Base-by-base conservation (phyloP, 768 basidiomycete genomes). In the Baorangia bicolor region DNA sequence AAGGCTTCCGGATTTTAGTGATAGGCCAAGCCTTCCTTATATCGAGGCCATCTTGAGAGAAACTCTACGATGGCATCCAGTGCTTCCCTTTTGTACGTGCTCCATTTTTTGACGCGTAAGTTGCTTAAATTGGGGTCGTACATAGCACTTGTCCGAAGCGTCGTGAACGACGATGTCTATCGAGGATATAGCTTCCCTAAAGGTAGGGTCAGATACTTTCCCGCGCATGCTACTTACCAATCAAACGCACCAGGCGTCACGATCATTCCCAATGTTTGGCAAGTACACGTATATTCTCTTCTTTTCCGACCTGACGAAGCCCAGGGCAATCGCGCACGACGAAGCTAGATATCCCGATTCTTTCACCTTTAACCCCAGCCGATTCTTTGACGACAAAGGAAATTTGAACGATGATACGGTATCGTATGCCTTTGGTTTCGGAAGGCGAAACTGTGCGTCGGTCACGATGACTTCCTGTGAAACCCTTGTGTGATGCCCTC, bases 321-420 rank as follows among this genome's bases (percentile, higher is more conserved):
- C 1, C 30, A 57, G 56, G 56, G 56, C 51, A 33, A 34, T 57
- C 21, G 39, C 27, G 18, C 56, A 57, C 45, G 51, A 57, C 27
- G 56, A 53, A 42, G 34, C 28, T 21, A 47, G 34, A 42, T 57
- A 57, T 42, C 40, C 38, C 3, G 39, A 57, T 42, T 31, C 56
- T 28, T 41, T 10, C 27, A 10, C 14, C 11, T 57, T 53, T 14
- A 48, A 57, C 30, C 56, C 56, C 9, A 20, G 21, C 28, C 51
- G 56, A n/a, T 57, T 57, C 37, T 57, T 57, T 28, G 34, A 57
- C 33, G 45, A 56, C 21, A 18, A 57, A 31, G 56, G 56, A 18
- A 47, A 42, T 2, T 23, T 57, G 51, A 53, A 57, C 31, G 33
- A 53, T 9, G 56, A 57, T 31, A 57, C 51, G 21, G 56, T 57